Percentiles rank a stretch among this genome's conserved stretches.
Conservation (phyloP, 1,284 basidiomycete genomes). For the Fomitopsis betulina region DNA sequence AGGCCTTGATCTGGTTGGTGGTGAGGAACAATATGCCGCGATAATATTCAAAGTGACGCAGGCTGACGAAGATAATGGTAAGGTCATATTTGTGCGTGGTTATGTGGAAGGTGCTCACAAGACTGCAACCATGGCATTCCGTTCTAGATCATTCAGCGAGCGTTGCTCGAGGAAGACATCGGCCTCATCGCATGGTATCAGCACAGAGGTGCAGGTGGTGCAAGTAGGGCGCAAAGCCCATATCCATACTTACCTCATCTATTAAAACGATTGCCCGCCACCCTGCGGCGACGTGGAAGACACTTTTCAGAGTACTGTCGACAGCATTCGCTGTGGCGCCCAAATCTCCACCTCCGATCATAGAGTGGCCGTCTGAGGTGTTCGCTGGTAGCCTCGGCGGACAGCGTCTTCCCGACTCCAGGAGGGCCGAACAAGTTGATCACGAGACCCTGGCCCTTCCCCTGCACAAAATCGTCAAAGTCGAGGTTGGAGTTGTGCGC, state of each 20-base stretch:
- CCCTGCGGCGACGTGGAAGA: constrained; percentile 44
- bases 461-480: constrained; percentile 62
- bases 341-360: constrained; percentile 56
- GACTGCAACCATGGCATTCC: constrained; percentile 64
- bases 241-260: constrained; percentile 36
- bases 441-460: constrained; percentile 58
- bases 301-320: constrained; percentile 17
- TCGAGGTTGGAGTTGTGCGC: constrained; percentile 45
- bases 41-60: constrained; percentile 61
- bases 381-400: constrained; percentile 50
- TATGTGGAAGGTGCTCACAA: constrained; percentile 27
- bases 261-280: constrained; percentile 66
- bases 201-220: constrained; percentile 19
- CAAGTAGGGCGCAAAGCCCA: background rate
- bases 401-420: constrained; percentile 47
- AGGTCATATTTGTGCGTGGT: background rate
- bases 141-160: constrained; percentile 51
- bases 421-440: constrained; percentile 59
- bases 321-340: constrained; percentile 41
- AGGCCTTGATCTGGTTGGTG: constrained; percentile 60
- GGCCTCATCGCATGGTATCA: constrained; percentile 10
- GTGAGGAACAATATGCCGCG: constrained; percentile 65
- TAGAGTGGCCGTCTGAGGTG: constrained; percentile 42
- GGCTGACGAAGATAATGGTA: constrained; percentile 13
- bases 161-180: constrained; percentile 60